Base-by-base conservation (phyloP, 2,329 filamentous ascomycete species). In the Alternaria tenuissima region DNA sequence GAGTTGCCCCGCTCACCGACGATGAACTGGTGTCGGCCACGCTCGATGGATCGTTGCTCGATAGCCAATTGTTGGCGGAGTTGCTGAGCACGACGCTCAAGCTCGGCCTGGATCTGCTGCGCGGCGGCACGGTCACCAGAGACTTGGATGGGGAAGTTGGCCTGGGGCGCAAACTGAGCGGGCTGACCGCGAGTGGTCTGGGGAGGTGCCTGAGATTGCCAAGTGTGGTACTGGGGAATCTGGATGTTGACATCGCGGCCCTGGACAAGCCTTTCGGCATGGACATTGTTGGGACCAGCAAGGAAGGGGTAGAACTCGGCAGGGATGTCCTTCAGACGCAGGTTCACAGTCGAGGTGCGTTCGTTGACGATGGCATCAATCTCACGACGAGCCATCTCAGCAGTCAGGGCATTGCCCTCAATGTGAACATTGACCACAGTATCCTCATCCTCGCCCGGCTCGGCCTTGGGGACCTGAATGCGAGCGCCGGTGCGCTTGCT, bases 301-400 rank as follows among this genome's bases (percentile, higher is more conserved):
- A 99, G 90, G 83, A 99, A 99, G 53, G 94, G 94, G 80, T 95
- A 99, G 79, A 95, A 96, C 76, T 97, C 93, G 26, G 93, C 87
- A 7, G 95, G 94, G 61, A 99, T 90, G 49, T 89, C 89, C 78
- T 90, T 92, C 66, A 99, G 81, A 70, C 91, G 92, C 58, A 93
- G 86, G 80, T 88, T 95, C 74, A 94, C 87, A 69, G 90, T 94
- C 56, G 92, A 90, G 54, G 91, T 89, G 63, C 93, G 89, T 79
- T 97, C 93, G 70, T 90, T 91, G 57, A 92, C 93, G 76, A 98
- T 97, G 72, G 90, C 90, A 72, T 92, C 85, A 71, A 99, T 95
- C 70, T 92, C 90, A 58, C 91, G 88, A 62, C 89, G 89, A 57
- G 95, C 95, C 79, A 93, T 88, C 66, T 92, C 91, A 52, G 92